Evolutionary conservation across 2,329 filamentous ascomycete species (phyloP).

Genomic region (Thyridium curvatum): DNA sequence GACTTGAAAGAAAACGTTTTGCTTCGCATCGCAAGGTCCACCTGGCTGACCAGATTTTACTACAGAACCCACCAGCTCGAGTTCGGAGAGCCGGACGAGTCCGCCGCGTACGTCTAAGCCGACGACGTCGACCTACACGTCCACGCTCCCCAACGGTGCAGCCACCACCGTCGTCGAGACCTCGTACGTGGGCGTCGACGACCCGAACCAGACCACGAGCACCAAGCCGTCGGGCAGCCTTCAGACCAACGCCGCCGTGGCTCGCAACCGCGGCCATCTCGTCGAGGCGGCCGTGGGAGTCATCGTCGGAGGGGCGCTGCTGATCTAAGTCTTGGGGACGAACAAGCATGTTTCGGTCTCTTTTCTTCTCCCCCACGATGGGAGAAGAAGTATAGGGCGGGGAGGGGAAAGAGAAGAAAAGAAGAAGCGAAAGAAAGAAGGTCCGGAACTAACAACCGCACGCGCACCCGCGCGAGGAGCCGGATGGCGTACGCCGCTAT

Average conservation of each 20-base stretch:
- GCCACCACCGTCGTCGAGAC: conserved; percentile 41
- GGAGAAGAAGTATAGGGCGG: no score
- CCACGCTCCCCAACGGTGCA: conserved; percentile 36
- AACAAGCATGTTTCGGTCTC: no score
- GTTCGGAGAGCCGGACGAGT: conserved; percentile 19
- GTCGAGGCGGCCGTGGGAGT: conserved; percentile 11
- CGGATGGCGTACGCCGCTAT: no score
- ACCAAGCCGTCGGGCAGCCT: conserved; percentile 24
- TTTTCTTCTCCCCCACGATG: no score
- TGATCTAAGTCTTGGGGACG: conserved; percentile 7
- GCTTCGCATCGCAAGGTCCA: no score
- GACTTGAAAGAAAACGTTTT: no score
- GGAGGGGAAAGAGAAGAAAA: no score
- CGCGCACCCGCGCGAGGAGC: no score
- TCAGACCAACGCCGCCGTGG: conserved; percentile 19
- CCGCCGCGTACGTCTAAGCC: conserved; percentile 19
- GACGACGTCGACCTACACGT: conserved; percentile 33
- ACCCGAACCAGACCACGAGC: conserved; percentile 18
- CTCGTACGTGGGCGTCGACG: conserved; percentile 37
- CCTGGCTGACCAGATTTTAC: conserved; percentile 2
- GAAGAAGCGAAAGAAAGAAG: no score
- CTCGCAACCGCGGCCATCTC: conserved; percentile 3
- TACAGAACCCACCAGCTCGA: conserved; percentile 16
- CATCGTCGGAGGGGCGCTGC: conserved; percentile 8
- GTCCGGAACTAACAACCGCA: no score